phyloP scores from a whole-genome alignment of 768 basidiomycete genomes.

The Chalciporus piperatus region DNA sequence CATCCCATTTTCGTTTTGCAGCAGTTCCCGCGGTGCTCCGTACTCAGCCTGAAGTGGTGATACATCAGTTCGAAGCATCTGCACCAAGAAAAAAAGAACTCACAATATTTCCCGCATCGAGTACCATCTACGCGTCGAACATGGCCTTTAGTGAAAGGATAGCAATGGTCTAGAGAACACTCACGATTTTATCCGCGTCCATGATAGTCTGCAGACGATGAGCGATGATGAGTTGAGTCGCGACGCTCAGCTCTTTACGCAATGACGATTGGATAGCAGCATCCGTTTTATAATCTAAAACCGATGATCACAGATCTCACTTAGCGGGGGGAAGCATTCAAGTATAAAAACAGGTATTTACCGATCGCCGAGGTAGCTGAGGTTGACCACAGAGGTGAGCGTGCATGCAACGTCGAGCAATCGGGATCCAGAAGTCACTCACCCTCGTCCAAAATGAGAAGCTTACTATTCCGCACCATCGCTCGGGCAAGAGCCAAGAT shows the following conservation, averaged over 20 bases:
- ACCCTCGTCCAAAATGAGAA: constrained; percentile 60
- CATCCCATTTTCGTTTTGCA: constrained; percentile 49
- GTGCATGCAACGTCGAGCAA: not conserved
- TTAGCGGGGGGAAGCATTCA: not conserved
- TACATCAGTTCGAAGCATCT: not conserved
- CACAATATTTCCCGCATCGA: constrained; percentile 41
- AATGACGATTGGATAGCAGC: constrained; percentile 55
- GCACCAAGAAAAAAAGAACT: constrained; percentile 9
- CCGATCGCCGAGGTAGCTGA: constrained; percentile 47
- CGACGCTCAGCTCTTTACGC: constrained; percentile 41
- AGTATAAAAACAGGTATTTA: not conserved
- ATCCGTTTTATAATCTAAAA: constrained; percentile 56
- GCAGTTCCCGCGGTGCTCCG: constrained; percentile 47
- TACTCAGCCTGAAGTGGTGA: constrained; percentile 40
- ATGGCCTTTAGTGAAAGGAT: no score
- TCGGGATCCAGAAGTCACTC: not conserved
- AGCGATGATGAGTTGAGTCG: constrained; percentile 57
- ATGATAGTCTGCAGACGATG: constrained; percentile 58
- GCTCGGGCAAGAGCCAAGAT: constrained; percentile 59
- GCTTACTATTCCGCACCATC: constrained; percentile 53
- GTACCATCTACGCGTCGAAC: constrained; percentile 37
- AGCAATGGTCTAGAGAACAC: constrained; percentile 1
- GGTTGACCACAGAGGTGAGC: not conserved
- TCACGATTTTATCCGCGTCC: constrained; percentile 58
- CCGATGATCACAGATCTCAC: not conserved